A percentile compares a stretch with the other conserved stretches of the same genome.
phyloP scores from a whole-genome alignment of 1,284 basidiomycete genomes.

The Ustilago cynodontis region DNA sequence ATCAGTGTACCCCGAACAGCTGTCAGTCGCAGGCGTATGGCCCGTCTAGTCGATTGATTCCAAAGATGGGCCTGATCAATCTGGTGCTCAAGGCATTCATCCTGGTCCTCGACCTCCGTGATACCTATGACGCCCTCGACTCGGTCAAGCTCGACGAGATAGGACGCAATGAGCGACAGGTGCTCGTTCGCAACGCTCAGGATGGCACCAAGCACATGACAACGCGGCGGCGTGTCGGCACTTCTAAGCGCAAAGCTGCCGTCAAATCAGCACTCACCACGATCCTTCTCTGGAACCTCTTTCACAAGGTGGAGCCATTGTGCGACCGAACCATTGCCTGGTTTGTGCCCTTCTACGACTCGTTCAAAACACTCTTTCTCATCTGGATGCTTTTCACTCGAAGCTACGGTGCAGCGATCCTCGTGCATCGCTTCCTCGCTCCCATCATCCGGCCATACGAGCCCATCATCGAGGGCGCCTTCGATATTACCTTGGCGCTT shows the following conservation, averaged over 20 bases:
- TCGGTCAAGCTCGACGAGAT: constrained; percentile 31
- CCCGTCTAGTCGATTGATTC: no score
- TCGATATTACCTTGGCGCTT: constrained; percentile 23
- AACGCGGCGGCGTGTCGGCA: constrained; percentile 31
- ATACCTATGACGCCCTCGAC: constrained; percentile 39
- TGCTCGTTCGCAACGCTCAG: constrained; percentile 35
- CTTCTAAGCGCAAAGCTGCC: constrained; percentile 33
- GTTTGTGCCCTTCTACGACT: constrained; percentile 55
- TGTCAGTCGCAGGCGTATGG: no score
- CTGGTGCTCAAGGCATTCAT: constrained; percentile 38
- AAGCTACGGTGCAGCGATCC: constrained; percentile 45
- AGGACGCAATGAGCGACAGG: constrained; percentile 30
- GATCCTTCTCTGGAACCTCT: constrained; percentile 49
- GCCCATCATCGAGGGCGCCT: constrained; percentile 27
- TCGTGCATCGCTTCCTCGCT: constrained; percentile 41
- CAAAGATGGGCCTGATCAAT: constrained; percentile 42
- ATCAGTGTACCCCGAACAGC: no score
- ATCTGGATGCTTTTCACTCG: constrained; percentile 52
- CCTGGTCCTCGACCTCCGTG: constrained; percentile 41
- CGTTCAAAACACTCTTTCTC: constrained; percentile 53
- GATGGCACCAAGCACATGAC: constrained; percentile 33
- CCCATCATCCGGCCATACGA: constrained; percentile 45
- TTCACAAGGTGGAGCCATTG: constrained; percentile 38
- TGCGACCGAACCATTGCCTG: constrained; percentile 47
- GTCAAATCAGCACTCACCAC: constrained; percentile 44